Evolutionary conservation across 2,329 filamentous ascomycete genomes (phyloP), one percentile per base, ranked within the genome.

Genomic region (Stemphylium beticola): DNA sequence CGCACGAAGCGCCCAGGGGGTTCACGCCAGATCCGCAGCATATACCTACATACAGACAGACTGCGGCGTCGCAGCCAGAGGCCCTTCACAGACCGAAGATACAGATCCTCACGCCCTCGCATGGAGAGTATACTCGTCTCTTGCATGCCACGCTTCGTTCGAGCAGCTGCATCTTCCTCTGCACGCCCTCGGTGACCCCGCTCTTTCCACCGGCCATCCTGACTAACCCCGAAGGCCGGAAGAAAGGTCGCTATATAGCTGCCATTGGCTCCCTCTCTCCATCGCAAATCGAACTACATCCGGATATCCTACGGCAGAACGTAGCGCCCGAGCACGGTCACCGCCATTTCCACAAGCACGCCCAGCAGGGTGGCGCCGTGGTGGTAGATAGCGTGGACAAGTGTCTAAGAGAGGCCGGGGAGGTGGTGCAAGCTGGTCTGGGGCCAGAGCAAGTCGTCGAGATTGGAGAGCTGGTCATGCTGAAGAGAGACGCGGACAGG

Each of bases 81-180:
- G 53, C 58, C 4, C 65, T 75, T 12, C 55, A 63, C 0, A 64
- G 70, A 5, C 76, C 67, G 22, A 87, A 91, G 63, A 93, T 95
- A 66, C 85, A 85, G 29, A 82, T 86, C 40, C 74, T 88, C 31
- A 93, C 90, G 5, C 87, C 87, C 0, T 81, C 83, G 1, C 93
- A 93, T 62, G 85, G 83, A 51, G 93, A 87, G 62, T 87, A 86
- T 66, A 74, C 79, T 2, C 79, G 91, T 1, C 78, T 95, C 17
- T 76, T 92, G 32, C 88, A 88, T 66, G 84, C 89, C 33, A 85
- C 91, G 44, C 80, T 97, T 45, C 80, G 86, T 33, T 85, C 84
- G 8, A 85, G 90, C 0, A 91, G 95, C 66, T 88, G 90, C 9
- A 89, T 98, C 33, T 95, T 96, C 77, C 93, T 91, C 77, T 96